These are phyloP conservation scores for Telfairia occidentalis DNA, from an alignment of 331 rosid genomes.

Conservation along the genomic window DNA sequence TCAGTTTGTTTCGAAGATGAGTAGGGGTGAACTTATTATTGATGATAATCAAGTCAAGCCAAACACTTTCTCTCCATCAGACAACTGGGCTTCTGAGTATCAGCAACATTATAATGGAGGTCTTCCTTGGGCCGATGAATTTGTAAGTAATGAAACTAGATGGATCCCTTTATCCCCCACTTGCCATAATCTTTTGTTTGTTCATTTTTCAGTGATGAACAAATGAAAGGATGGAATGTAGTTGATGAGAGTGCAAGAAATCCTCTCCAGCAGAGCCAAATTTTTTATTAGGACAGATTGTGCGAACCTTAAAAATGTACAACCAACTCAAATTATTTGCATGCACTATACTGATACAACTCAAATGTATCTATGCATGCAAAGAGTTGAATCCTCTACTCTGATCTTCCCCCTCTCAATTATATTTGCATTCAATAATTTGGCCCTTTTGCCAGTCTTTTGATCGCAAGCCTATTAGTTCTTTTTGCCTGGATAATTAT, in stretches of 20 bases:
- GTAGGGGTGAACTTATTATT: conserved; percentile 81
- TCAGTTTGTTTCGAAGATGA: conserved; percentile 97
- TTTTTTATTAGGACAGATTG: background rate
- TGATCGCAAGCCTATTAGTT: background rate
- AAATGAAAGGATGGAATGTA: background rate
- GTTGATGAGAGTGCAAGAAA: background rate
- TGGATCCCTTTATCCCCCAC: background rate
- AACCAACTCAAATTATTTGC: no score
- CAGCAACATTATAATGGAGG: conserved; percentile 49
- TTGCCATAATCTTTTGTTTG: background rate
- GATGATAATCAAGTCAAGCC: conserved; percentile 90
- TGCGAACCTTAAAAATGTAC: no score
- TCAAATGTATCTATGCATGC: background rate
- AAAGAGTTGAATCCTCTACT: background rate
- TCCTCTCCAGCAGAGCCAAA: background rate
- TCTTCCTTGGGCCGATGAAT: conserved; percentile 78
- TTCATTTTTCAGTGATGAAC: background rate
- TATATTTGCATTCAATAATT: background rate
- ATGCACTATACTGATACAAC: background rate
- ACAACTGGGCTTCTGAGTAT: conserved; percentile 84
- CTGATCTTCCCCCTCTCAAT: background rate
- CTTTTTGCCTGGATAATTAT: background rate
- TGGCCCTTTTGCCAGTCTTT: background rate
- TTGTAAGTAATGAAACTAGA: conserved; percentile 37
- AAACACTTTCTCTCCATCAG: conserved; percentile 42